Evolutionary conservation across 192 early-diverging fungal species (phyloP).

Genomic region (Globomyces pollinis-pini): DNA sequence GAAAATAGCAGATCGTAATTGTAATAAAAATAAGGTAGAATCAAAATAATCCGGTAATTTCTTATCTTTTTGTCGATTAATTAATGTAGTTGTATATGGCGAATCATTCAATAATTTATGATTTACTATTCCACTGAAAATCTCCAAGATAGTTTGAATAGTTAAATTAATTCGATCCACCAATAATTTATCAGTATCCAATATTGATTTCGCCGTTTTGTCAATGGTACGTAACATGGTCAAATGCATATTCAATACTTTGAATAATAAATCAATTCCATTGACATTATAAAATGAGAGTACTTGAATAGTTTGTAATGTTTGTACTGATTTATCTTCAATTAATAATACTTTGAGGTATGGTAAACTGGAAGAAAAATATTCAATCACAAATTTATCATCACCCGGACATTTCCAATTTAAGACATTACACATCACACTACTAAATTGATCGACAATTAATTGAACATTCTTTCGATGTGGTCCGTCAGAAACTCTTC

Average conservation of each 20-base stretch:
- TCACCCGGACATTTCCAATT: background rate
- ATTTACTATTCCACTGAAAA: conserved; percentile 64
- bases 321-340: background rate
- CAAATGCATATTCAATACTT: no score
- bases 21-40: conserved; percentile 57
- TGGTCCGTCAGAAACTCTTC: background rate
- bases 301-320: conserved; percentile 55
- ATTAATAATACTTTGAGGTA: background rate
- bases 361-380: background rate
- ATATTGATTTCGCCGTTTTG: no score
- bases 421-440: background rate
- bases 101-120: conserved; percentile 68
- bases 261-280: conserved; percentile 45
- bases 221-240: no score
- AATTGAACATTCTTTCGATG: background rate
- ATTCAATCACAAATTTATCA: background rate
- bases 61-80: conserved; percentile 47
- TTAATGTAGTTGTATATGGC: conserved; percentile 49
- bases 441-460: background rate
- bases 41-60: conserved; percentile 51
- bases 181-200: no score
- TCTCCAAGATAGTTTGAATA: conserved; percentile 49
- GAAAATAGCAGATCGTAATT: conserved; percentile 52
- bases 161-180: no score
- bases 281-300: conserved; percentile 51